Percentiles rank a stretch among this genome's conserved stretches.
phyloP scores from a whole-genome alignment of 169 alveolate species.

The Babesia gibsoni region DNA sequence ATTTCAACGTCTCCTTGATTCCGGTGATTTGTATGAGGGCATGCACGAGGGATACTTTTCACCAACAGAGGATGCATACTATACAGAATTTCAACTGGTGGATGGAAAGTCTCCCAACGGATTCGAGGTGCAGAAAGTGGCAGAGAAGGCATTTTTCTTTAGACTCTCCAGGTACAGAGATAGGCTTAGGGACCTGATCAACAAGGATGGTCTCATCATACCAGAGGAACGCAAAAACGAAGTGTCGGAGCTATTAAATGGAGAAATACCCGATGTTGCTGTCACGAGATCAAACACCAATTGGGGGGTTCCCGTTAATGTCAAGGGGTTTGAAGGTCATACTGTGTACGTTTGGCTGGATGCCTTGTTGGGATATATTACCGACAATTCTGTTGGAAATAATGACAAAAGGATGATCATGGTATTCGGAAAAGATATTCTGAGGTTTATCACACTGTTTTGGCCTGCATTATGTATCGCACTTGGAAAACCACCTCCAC shows the following conservation, averaged over 20 bases:
- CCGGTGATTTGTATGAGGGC: slow-evolving; percentile 68
- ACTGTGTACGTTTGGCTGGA: slow-evolving; percentile 90
- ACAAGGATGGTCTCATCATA: slow-evolving; percentile 18
- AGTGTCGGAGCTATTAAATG: slow-evolving; percentile 15
- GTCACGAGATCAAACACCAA: slow-evolving; percentile 66
- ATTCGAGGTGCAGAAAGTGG: slow-evolving; percentile 60
- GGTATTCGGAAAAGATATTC: slow-evolving; percentile 87
- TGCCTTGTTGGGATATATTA: slow-evolving; percentile 81
- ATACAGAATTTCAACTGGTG: slow-evolving; percentile 33
- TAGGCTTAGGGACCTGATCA: slow-evolving; percentile 45
- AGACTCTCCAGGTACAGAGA: slow-evolving; percentile 55
- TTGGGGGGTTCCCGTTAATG: slow-evolving; percentile 71
- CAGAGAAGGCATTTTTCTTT: slow-evolving; percentile 71
- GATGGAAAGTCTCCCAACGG: slow-evolving; percentile 41
- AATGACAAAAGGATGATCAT: slow-evolving; percentile 65
- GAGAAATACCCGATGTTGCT: slow-evolving; percentile 66
- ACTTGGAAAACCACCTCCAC: slow-evolving; percentile 68
- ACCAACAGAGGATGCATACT: slow-evolving; percentile 63
- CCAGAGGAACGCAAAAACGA: slow-evolving; percentile 57
- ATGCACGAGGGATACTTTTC: slow-evolving; percentile 70
- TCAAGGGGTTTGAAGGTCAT: slow-evolving; percentile 59
- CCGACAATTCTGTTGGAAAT: not conserved
- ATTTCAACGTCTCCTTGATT: slow-evolving; percentile 37
- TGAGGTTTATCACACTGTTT: slow-evolving; percentile 82
- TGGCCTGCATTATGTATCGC: slow-evolving; percentile 85